Evolutionary conservation across 192 early-diverging fungal species (phyloP).

Genomic region (Oehlia diaphana): DNA sequence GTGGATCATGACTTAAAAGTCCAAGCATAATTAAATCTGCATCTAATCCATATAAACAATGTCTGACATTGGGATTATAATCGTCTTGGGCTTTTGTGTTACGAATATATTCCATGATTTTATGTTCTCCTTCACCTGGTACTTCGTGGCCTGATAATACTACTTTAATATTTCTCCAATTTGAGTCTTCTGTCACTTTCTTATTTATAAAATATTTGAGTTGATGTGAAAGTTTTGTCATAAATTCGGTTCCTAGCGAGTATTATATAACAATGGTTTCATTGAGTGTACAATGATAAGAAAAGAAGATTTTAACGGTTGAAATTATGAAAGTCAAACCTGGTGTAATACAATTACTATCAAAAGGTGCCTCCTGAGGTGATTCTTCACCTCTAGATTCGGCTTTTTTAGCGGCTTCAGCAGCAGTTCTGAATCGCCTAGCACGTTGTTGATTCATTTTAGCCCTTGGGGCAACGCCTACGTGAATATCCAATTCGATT

Average conservation of each 20-base stretch:
- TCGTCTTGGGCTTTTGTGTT: conserved; percentile 75
- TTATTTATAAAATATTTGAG: conserved; percentile 90
- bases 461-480: conserved; percentile 92
- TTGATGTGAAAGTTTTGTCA: conserved; percentile 84
- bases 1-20: conserved; percentile 92
- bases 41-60: conserved; percentile 97
- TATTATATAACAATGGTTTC: background rate
- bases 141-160: conserved; percentile 93
- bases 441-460: conserved; percentile 99
- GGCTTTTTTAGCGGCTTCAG: conserved; percentile 63
- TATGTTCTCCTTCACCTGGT: conserved; percentile 99
- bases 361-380: conserved; percentile 76
- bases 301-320: background rate
- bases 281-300: background rate
- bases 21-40: conserved; percentile 98
- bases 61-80: conserved; percentile 86
- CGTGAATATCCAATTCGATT: background rate
- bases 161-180: conserved; percentile 89
- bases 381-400: conserved; percentile 69
- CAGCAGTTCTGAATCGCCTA: conserved; percentile 91
- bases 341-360: conserved; percentile 98
- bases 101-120: conserved; percentile 99
- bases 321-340: conserved; percentile 42
- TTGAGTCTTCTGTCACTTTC: conserved; percentile 83
- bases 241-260: conserved; percentile 83